Percentiles rank a stretch among this genome's conserved stretches.
Evolutionary conservation across 2,329 filamentous ascomycete species (phyloP).

Genomic region (Nectriaceae sp.): DNA sequence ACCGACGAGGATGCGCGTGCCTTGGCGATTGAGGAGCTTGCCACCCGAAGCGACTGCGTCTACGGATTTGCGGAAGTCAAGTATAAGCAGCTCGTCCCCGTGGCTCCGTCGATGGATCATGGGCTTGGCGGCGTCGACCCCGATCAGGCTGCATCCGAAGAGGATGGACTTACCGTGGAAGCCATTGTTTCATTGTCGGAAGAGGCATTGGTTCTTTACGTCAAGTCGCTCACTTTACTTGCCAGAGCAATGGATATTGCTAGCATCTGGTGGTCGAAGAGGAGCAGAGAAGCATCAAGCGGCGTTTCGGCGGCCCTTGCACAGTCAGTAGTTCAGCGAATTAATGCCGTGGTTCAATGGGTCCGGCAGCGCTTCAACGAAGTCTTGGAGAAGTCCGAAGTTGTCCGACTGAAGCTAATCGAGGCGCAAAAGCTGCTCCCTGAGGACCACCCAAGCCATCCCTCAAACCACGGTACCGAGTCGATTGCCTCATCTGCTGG

Average conservation of each 20-base stretch:
- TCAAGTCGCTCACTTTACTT: constrained; percentile 87
- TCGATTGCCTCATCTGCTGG: constrained; percentile 58
- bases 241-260: constrained; percentile 96
- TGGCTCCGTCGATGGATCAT: constrained; percentile 76
- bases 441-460: constrained; percentile 82
- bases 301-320: constrained; percentile 40
- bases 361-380: constrained; percentile 93
- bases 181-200: constrained; percentile 87
- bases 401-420: constrained; percentile 84
- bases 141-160: constrained; percentile 57
- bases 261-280: constrained; percentile 85
- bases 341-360: constrained; percentile 96
- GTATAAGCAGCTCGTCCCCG: constrained; percentile 92
- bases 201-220: constrained; percentile 92
- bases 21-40: constrained; percentile 85
- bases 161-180: constrained; percentile 81
- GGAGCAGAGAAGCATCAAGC: constrained; percentile 62
- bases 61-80: constrained; percentile 99
- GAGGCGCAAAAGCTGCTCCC: constrained; percentile 86
- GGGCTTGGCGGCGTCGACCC: constrained; percentile 64
- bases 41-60: constrained; percentile 91
- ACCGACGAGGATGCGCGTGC: constrained; percentile 78
- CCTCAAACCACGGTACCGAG: constrained; percentile 70
- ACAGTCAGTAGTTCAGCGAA: constrained; percentile 64
- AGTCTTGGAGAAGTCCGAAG: constrained; percentile 91